Base-by-base conservation (phyloP, 139 green algal species). In the Trebouxia sp. region DNA sequence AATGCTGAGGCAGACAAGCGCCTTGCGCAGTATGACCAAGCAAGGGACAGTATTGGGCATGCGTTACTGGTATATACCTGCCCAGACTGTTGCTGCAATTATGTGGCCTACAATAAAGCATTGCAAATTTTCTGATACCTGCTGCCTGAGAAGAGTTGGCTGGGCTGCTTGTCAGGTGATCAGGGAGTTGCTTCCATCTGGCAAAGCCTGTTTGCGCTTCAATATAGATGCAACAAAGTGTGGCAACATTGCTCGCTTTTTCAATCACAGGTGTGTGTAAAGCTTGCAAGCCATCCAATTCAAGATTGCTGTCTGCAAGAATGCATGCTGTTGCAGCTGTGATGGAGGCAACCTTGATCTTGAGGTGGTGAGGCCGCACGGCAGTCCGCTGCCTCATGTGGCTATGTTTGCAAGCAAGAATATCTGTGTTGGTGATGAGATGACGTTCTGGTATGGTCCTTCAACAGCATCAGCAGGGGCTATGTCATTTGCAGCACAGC, bases 191-290 rank as follows among this genome's bases (percentile, higher is more conserved):
- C 81, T 94, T 55, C 90, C 87, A 0, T 85, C 70, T 8, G 76
- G 82, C 48, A 82, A 35, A 28, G 78, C 88, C 0, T 75, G 67
- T 11, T 62, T 95, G 76, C 76, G 86, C 0, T 56, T 86, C 50
- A 92, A 93, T 79, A 90, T 95, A 17, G 92, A 95, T 67, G 88
- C 88, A 6, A 95, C 92, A 0, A 17, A 10, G 0, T 58, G 12
- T 0, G 88, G 92, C 32, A 95, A 95, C 66, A 66, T 90, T 1
- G 85, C 89, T 0, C 85, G 87, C 0, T 95, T 95, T 80, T 85
- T 94, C 75, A 95, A 94, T 78, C 88, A 93, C 70, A 87, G 76
- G 66, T 62, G n/a, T n/a, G n/a, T n/a, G n/a, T n/a, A n/a, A n/a
- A n/a, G n/a, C n/a, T n/a, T n/a, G n/a, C n/a, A n/a, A n/a, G n/a